These are phyloP conservation scores for Umbelopsis ramanniana DNA, from an alignment of 192 early-diverging fungal genomes.

Conservation along the genomic window DNA sequence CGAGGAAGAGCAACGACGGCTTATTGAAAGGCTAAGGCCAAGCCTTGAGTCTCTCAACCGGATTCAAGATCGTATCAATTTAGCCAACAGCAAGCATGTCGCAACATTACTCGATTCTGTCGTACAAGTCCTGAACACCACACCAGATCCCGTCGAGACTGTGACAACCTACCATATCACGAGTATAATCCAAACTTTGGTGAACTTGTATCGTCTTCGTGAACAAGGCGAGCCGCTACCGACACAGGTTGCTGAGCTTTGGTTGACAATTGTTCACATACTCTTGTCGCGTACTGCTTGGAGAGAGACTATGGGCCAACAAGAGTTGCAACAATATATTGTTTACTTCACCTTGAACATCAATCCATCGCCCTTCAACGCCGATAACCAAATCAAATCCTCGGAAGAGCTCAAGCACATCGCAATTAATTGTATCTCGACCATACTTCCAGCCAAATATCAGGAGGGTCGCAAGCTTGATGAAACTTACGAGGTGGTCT, in stretches of 20 bases:
- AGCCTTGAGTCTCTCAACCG: not conserved
- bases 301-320: not conserved
- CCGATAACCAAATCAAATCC: not conserved
- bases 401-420: constrained; percentile 40
- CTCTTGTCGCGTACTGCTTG: not conserved
- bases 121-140: not conserved
- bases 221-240: constrained; percentile 10
- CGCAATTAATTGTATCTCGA: constrained; percentile 29
- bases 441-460: constrained; percentile 24
- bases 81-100: constrained; percentile 7
- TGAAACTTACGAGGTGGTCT: constrained; percentile 3
- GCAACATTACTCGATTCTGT: not conserved
- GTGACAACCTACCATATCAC: constrained; percentile 2
- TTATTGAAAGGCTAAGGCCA: not conserved
- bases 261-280: constrained; percentile 1
- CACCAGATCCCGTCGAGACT: not conserved
- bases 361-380: constrained; percentile 9
- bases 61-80: constrained; percentile 12
- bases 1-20: constrained; percentile 5
- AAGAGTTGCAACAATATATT: constrained; percentile 12
- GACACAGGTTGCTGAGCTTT: not conserved
- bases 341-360: constrained; percentile 16
- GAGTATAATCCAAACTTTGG: not conserved
- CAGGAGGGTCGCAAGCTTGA: constrained; percentile 10
- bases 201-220: constrained; percentile 5